Evolutionary conservation across 2,329 filamentous ascomycete genomes (phyloP).

Genomic region (Mycosphaerella arachidis): DNA sequence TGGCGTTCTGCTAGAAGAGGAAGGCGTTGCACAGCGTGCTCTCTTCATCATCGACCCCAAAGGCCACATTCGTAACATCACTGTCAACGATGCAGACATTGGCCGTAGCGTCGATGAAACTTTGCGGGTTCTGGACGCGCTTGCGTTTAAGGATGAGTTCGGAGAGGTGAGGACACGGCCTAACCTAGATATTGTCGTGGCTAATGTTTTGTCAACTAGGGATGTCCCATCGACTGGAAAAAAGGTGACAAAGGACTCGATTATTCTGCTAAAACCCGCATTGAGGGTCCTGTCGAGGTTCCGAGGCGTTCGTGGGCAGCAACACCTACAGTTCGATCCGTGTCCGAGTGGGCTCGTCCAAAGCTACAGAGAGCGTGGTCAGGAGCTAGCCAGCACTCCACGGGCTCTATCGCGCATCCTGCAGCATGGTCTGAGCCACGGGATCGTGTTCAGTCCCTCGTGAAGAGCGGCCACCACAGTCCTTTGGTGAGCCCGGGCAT

Average conservation of each 20-base stretch:
- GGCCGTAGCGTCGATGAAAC: conserved; percentile 62
- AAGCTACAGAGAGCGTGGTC: conserved; percentile 31
- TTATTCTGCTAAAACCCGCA: conserved; percentile 19
- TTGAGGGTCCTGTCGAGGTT: conserved; percentile 29
- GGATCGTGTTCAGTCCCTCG: conserved; percentile 10
- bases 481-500: conserved; percentile 25
- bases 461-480: conserved; percentile 9
- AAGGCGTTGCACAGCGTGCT: conserved; percentile 59
- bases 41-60: conserved; percentile 64
- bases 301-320: conserved; percentile 24
- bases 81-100: conserved; percentile 62
- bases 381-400: conserved; percentile 19
- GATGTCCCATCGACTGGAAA: conserved; percentile 34
- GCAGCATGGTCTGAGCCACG: conserved; percentile 3
- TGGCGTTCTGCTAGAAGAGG: conserved; percentile 60
- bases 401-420: conserved; percentile 6
- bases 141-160: conserved; percentile 43
- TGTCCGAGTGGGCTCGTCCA: conserved; percentile 30
- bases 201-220: conserved; percentile 6
- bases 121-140: conserved; percentile 52
- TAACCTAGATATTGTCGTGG: too few species aligned
- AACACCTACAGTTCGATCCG: conserved; percentile 2
- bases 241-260: conserved; percentile 30
- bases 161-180: conserved; percentile 26
- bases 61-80: conserved; percentile 57